Conservation (phyloP, 805 yeast species). For the Priceomyces melissophilus region DNA sequence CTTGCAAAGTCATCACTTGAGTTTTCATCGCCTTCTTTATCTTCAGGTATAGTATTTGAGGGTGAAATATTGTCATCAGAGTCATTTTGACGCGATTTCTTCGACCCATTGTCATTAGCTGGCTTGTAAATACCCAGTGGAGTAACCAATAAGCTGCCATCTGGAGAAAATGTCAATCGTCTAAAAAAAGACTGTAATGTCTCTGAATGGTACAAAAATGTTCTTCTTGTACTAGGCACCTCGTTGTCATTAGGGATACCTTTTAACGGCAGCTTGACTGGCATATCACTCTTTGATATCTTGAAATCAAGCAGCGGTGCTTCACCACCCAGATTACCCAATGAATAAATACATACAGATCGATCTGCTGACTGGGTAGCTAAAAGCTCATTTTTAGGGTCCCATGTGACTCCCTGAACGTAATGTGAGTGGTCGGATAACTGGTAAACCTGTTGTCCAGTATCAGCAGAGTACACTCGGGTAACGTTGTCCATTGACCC, state of each 20-base stretch:
- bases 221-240: slow-evolving; percentile 1
- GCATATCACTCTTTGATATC: slow-evolving; percentile 7
- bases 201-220: slow-evolving; percentile 69
- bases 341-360: slow-evolving; percentile 65
- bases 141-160: slow-evolving; percentile 75
- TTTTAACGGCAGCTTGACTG: slow-evolving; percentile 3
- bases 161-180: slow-evolving; percentile 82
- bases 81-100: background rate
- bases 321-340: slow-evolving; percentile 22
- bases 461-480: slow-evolving; percentile 57
- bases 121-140: slow-evolving; percentile 62
- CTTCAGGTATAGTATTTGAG: background rate
- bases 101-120: background rate
- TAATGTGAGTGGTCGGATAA: slow-evolving; percentile 78
- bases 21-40: slow-evolving; percentile 5
- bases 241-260: slow-evolving; percentile 15
- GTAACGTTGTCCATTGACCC: slow-evolving; percentile 90
- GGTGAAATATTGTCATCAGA: background rate
- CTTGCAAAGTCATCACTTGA: slow-evolving; percentile 44
- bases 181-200: slow-evolving; percentile 88
- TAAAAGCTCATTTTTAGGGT: slow-evolving; percentile 71
- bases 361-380: slow-evolving; percentile 92
- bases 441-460: slow-evolving; percentile 56
- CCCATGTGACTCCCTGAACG: slow-evolving; percentile 97
- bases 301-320: slow-evolving; percentile 5